These are phyloP conservation scores for Aspergillus sparsus DNA, from an alignment of 495 filamentous ascomycete genomes.

Conservation along the genomic window DNA sequence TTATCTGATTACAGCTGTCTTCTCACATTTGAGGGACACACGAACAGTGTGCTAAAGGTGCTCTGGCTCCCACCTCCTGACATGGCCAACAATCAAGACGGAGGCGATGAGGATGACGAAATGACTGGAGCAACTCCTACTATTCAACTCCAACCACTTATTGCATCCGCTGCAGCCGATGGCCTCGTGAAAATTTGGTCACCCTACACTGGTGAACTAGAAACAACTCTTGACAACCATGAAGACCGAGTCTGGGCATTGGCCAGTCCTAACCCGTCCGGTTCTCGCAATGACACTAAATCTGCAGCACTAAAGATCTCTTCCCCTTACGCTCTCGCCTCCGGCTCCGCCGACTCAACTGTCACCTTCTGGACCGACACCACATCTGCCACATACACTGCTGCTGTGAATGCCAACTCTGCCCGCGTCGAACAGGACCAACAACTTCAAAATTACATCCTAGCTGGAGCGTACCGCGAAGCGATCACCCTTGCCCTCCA, in stretches of 20 bases:
- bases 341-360: slow-evolving; percentile 83
- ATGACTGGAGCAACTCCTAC: slow-evolving; percentile 28
- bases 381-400: slow-evolving; percentile 72
- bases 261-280: slow-evolving; percentile 62
- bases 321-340: slow-evolving; percentile 70
- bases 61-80: slow-evolving; percentile 76
- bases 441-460: slow-evolving; percentile 86
- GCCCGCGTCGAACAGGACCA: slow-evolving; percentile 91
- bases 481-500: slow-evolving; percentile 89
- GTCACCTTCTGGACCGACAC: slow-evolving; percentile 97
- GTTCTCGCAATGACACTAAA: slow-evolving; percentile 41
- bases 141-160: slow-evolving; percentile 50
- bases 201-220: slow-evolving; percentile 72
- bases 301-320: slow-evolving; percentile 33
- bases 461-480: slow-evolving; percentile 79
- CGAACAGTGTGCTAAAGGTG: slow-evolving; percentile 90
- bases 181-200: slow-evolving; percentile 98
- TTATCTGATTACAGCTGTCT: slow-evolving; percentile 90
- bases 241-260: slow-evolving; percentile 90
- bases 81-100: slow-evolving; percentile 32
- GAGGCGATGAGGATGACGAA: slow-evolving; percentile 42
- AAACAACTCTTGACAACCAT: slow-evolving; percentile 92
- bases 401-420: slow-evolving; percentile 66
- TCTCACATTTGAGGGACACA: slow-evolving; percentile 92
- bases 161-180: slow-evolving; percentile 89